Evolutionary conservation across 2,329 filamentous ascomycete species (phyloP), one percentile per base, ranked within the genome.

Genomic region (Epichloe sp.): DNA sequence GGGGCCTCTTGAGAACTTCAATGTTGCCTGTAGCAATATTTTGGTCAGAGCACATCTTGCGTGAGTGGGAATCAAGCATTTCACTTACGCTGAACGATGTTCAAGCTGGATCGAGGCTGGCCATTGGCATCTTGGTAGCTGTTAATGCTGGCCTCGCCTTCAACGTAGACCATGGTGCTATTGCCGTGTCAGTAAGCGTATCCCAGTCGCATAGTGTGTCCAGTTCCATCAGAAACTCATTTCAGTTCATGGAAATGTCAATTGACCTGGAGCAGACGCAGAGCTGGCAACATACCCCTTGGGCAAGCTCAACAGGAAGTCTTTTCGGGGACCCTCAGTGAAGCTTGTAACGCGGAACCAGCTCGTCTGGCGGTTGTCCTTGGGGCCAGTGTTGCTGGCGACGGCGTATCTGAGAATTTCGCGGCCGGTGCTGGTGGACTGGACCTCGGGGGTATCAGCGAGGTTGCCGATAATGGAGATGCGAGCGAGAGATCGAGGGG

Each of bases 391-490:
- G 66, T 73, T 82, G 61, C 81, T 86, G 48, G 80, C 90, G 55
- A 98, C 72, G 4, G 81, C 72, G 66, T 95, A 97, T 60, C 78
- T 80, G 62, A 97, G 65, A 53, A 95, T 62, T 56, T 94, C 86
- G 56, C 76, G 77, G 53, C 88, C 88, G 49, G 73, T 83, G 61
- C 79, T 77, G 46, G 86, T 87, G 53, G 80, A 68, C 38, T 78
- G 75, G 58, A 89, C 62, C 74, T 96, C 90, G 53, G 93, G 91
- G 49, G 80, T 77, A 60, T 82, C 79, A 54, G 79, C 88, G 48
- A 98, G 81, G 68, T 89, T 85, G 63, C 93, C 93, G 59, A 96
- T 78, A 68, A 98, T 75, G 62, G 82, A 85, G 74, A 98, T 85
- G 69, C 83, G 85, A 59, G 93, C 87, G 58, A 93, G 63, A 56